Evolutionary conservation across 495 filamentous ascomycete species (phyloP), one percentile per base, ranked within the genome.

Genomic region (Daldinia bambusicola): DNA sequence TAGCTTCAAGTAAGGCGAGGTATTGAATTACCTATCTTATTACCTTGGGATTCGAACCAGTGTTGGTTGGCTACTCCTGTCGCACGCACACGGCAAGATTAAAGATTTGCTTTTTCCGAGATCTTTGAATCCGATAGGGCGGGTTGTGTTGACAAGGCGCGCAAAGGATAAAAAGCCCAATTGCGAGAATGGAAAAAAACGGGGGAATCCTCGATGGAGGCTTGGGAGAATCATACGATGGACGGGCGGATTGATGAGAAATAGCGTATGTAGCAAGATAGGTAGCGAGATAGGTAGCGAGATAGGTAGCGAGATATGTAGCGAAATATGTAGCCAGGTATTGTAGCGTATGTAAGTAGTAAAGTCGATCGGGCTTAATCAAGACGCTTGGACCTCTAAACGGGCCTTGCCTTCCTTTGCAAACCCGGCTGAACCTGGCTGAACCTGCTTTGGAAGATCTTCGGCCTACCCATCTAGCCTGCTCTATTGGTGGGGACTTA

Each of bases 361-460:
- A 30, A 62, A 61, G 63, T 55, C 63, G 69, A 75, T 75, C 72
- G 70, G 75, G 64, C 63, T 73, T 53, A 69, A 69, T 73, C 66
- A 55, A 52, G 1, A 26, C 43, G 45, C 66, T 73, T 55, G 65
- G 60, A 57, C 45, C 64, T 60, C 34, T 9, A 26, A 50, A 55
- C 38, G 55, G 22, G 6, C 37, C 38, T 13, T 57, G 13, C 61
- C 53, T 55, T 16, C 55, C 12, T 58, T 36, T 13, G 8, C 18
- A 22, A 55, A 43, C 43, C 43, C 20, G 43, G 43, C 43, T 48
- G 7, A 48, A 48, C 43, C 43, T 48, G 43, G 43, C 18, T 48
- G 18, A 48, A 48, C 43, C 18, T 22, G 43, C 43, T 48, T 48
- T 48, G 56, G 38, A 32, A 62, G 63, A 67, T 71, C 69, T 63